These are phyloP conservation scores for Thielaviopsis euricoi DNA, from an alignment of 2,329 filamentous ascomycete species.

Conservation along the genomic window DNA sequence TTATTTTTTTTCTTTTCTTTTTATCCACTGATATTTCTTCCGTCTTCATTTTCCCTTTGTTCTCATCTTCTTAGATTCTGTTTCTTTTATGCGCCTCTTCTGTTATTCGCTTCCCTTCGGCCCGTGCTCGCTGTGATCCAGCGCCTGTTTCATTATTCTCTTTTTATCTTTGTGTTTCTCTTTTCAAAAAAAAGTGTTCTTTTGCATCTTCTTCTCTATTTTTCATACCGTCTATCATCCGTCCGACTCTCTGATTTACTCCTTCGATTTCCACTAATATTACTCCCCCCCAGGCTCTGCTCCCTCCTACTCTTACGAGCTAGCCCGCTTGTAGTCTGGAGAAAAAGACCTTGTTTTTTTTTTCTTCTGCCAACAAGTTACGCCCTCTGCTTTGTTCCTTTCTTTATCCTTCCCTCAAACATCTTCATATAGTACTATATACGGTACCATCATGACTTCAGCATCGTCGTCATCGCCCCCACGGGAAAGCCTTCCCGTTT, in stretches of 20 bases:
- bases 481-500: slow-evolving; percentile 9
- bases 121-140: not conserved
- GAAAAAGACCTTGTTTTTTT: not conserved
- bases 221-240: not conserved
- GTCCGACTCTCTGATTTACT: too few species aligned
- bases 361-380: not conserved
- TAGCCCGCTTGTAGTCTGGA: too few species aligned
- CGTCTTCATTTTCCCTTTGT: not conserved
- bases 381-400: not conserved
- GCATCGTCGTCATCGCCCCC: slow-evolving; percentile 10
- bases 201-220: not conserved
- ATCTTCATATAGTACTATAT: not conserved
- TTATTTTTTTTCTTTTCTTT: not conserved
- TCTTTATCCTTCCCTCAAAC: not conserved
- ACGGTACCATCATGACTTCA: slow-evolving; percentile 10
- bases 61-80: not conserved
- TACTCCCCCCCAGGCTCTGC: too few species aligned
- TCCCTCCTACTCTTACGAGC: too few species aligned
- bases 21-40: not conserved
- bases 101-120: not conserved
- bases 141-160: not conserved
- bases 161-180: not conserved
- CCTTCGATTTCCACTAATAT: too few species aligned
- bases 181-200: not conserved
- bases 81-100: not conserved